Conservation (phyloP, 2,329 filamentous ascomycete species). For the Claviceps pazoutovae region DNA sequence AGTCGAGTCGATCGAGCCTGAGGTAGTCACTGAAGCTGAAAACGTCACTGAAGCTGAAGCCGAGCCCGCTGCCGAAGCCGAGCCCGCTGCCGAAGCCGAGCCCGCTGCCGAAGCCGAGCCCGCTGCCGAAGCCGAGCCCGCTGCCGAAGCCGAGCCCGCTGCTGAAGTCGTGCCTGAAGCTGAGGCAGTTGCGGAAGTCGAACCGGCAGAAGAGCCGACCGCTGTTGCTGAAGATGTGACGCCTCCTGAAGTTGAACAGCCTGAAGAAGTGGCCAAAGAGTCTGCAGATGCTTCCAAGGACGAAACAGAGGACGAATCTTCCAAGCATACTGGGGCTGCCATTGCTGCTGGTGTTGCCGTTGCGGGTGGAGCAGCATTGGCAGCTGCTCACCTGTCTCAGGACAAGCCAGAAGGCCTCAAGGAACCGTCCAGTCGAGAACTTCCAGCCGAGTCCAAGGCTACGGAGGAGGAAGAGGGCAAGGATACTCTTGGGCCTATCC, state of each 20-base stretch:
- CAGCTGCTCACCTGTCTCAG: neutral
- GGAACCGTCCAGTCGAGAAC: neutral
- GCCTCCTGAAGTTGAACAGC: neutral
- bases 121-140: neutral
- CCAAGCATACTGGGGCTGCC: conserved; percentile 1
- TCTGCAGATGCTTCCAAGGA: neutral
- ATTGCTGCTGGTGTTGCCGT: neutral
- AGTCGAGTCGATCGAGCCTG: neutral
- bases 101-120: neutral
- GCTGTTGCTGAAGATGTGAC: neutral
- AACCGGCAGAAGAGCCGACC: neutral
- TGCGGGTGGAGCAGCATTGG: conserved; percentile 4
- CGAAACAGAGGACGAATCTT: neutral
- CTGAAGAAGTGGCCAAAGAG: conserved; percentile 1
- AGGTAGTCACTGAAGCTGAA: conserved; percentile 1
- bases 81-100: neutral
- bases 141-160: neutral
- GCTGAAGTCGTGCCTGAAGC: neutral
- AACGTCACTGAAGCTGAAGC: too few relatives aligned
- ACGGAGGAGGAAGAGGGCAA: conserved; percentile 23
- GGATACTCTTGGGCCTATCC: conserved; percentile 25
- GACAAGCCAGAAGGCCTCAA: neutral
- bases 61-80: neutral
- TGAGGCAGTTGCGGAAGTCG: neutral
- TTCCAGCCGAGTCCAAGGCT: conserved; percentile 10